Conservation (phyloP, 1,139 yeast genomes). For the Hanseniaspora uvarum region DNA sequence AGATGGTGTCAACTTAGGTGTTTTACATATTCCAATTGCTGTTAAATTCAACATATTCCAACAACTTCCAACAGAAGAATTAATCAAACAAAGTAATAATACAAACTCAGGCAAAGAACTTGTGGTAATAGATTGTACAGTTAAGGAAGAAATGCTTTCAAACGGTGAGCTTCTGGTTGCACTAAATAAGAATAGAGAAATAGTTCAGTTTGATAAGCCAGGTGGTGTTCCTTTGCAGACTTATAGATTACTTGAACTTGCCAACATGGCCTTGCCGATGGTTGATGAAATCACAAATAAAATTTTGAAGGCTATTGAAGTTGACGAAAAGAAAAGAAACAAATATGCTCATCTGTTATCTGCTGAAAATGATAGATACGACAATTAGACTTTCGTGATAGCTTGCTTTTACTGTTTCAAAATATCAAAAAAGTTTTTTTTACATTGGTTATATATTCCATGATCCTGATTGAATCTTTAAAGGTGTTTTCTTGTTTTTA, state of each 20-base stretch:
- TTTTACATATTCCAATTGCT: slow-evolving; percentile 82
- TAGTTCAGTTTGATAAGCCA: slow-evolving; percentile 79
- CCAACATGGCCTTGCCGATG: slow-evolving; percentile 52
- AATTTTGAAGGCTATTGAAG: slow-evolving; percentile 47
- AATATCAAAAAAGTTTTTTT: too few species aligned
- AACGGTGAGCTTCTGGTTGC: slow-evolving; percentile 79
- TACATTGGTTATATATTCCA: slow-evolving; percentile 6
- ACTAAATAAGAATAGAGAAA: slow-evolving; percentile 75
- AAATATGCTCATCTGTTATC: slow-evolving; percentile 28
- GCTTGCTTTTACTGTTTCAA: too few species aligned
- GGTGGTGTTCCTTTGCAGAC: slow-evolving; percentile 89
- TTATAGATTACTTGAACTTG: slow-evolving; percentile 53
- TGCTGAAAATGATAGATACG: slow-evolving; percentile 29
- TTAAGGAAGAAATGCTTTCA: slow-evolving; percentile 64
- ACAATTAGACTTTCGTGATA: not conserved
- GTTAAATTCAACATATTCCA: slow-evolving; percentile 81
- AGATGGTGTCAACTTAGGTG: slow-evolving; percentile 75
- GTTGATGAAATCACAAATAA: slow-evolving; percentile 57
- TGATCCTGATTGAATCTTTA: not conserved
- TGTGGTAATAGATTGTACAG: slow-evolving; percentile 63
- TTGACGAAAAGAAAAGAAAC: slow-evolving; percentile 40
- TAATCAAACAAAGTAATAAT: slow-evolving; percentile 38
- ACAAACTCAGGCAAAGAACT: slow-evolving; percentile 53
- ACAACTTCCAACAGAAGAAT: slow-evolving; percentile 52
- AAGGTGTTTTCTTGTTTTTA: not conserved